Evolutionary conservation across 139 green algal species (phyloP), one percentile per base, ranked within the genome.

Genomic region (Chlorella ohadii): DNA sequence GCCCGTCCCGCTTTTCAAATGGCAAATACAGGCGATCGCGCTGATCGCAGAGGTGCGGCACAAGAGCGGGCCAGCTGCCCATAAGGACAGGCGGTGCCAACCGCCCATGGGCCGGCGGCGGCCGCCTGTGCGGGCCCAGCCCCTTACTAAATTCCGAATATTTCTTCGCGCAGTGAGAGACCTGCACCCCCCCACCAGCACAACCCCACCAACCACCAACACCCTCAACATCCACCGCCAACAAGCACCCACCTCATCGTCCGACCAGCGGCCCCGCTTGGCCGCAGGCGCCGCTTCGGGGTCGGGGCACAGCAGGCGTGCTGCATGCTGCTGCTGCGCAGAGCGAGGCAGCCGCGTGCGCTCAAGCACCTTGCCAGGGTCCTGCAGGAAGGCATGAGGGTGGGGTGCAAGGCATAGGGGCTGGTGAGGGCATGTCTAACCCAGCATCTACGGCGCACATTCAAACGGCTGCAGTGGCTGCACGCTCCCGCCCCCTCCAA

Each of bases 301-400:
- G 41, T 75, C 57, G 3, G 76, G 76, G 59, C 78, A 83, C 63
- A 83, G 63, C 63, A 83, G 28, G 63, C 55, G 61, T 31, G 65
- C 71, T 70, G 34, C 57, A 27, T 38, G 57, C 28, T 41, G 55
- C 27, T 84, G 65, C 25, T 86, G 68, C 16, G 68, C 73, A 2
- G 59, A 15, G 39, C 27, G 76, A 2, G 38, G 81, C 47, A 96
- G 82, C 36, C 86, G 91, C 51, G 90, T 90, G 36, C 92, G 91
- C 56, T 86, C 81, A 33, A 94, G 71, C 75, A 92, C 51, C 47
- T 88, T 91, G 47, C 63, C 72, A 0, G 84, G 70, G 56, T 90
- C 80, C 55, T 73, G 68, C 56, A 44, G 15, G 36, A 23, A 51
- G 44, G 44, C 6, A 72, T 34, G 13, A 23, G 17, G 31, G 66